A percentile compares a stretch with the other conserved stretches of the same genome.
Conservation (phyloP, 2,329 filamentous ascomycete species). For the Penicillium decumbens region DNA sequence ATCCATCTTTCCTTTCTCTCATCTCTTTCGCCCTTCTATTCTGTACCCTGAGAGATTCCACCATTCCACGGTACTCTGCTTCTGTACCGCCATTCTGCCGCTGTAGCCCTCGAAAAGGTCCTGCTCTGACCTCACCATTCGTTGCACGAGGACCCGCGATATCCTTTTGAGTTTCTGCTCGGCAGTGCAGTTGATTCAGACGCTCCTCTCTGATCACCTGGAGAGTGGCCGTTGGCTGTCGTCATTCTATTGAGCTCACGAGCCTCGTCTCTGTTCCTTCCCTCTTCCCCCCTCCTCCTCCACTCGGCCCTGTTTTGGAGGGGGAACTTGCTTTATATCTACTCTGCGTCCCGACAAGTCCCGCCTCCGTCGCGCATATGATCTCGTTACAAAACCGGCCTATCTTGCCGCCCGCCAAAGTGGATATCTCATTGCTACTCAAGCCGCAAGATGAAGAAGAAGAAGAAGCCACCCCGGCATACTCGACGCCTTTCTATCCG, state of each 20-base stretch:
- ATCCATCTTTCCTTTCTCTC: neutral
- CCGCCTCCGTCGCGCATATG: slow-evolving; percentile 38
- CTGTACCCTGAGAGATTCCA: neutral
- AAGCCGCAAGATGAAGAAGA: slow-evolving; percentile 52
- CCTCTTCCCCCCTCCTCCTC: neutral
- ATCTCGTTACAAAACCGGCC: slow-evolving; percentile 41
- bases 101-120: slow-evolving; percentile 1
- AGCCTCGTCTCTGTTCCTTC: neutral
- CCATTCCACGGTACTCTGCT: slow-evolving; percentile 9
- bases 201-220: slow-evolving; percentile 2
- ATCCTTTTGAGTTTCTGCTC: slow-evolving; percentile 12
- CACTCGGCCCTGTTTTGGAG: neutral
- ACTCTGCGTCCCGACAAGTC: slow-evolving; percentile 3
- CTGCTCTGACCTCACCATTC: slow-evolving; percentile 22
- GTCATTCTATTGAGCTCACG: slow-evolving; percentile 8
- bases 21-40: neutral
- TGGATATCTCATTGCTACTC: slow-evolving; percentile 93
- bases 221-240: slow-evolving; percentile 4
- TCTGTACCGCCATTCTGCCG: slow-evolving; percentile 9
- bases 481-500: slow-evolving; percentile 32
- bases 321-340: neutral
- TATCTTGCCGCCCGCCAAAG: slow-evolving; percentile 56
- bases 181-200: slow-evolving; percentile 7
- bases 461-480: slow-evolving; percentile 29
- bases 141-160: slow-evolving; percentile 17